phyloP scores from a whole-genome alignment of 192 early-diverging fungal species.

The Rhizoclosmatium sp. region DNA sequence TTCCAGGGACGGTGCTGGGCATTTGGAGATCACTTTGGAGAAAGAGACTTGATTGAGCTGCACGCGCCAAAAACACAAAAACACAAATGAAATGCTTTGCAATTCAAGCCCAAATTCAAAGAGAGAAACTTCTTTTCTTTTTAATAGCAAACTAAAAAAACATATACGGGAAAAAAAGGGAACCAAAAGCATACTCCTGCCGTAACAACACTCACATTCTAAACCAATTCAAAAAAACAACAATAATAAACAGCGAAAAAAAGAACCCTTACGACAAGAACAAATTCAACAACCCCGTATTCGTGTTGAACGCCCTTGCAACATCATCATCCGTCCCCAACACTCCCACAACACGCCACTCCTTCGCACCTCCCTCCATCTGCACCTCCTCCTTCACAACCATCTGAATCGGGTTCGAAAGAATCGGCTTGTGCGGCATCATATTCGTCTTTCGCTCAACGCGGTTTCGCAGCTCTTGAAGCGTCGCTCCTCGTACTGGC shows the following conservation, averaged over 20 bases:
- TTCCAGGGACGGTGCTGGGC: too few species aligned
- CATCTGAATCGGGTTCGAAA: constrained; percentile 67
- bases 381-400: constrained; percentile 91
- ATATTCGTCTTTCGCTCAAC: constrained; percentile 87
- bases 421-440: constrained; percentile 44
- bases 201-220: too few species aligned
- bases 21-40: too few species aligned
- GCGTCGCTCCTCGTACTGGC: constrained; percentile 72
- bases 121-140: too few species aligned
- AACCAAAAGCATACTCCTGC: too few species aligned
- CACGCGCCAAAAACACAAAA: too few species aligned
- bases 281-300: constrained; percentile 6
- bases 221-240: neutral
- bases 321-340: constrained; percentile 93
- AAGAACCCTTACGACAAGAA: neutral
- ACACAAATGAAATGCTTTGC: too few species aligned
- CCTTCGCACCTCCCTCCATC: constrained; percentile 27
- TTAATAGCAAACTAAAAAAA: too few species aligned
- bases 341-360: constrained; percentile 75
- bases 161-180: too few species aligned
- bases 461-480: constrained; percentile 76
- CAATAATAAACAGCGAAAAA: neutral
- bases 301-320: constrained; percentile 83
- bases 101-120: too few species aligned
- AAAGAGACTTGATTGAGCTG: too few species aligned